phyloP scores from a whole-genome alignment of 352 stramenopile genomes.

The Phytopythium cucurbitacearum region DNA sequence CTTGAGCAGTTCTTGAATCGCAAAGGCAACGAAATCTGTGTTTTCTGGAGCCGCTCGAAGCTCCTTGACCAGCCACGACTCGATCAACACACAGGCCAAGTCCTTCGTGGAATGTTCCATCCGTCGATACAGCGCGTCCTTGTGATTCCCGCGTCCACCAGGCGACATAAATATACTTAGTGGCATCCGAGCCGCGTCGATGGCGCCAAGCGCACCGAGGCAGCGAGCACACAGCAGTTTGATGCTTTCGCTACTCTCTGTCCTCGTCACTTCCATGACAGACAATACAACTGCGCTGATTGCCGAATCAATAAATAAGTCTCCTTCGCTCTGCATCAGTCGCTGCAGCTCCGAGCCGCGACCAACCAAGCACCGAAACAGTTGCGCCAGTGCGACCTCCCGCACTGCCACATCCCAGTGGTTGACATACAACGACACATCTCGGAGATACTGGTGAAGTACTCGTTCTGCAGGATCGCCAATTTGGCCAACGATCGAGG shows the following conservation, averaged over 20 bases:
- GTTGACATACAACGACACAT: conserved; percentile 58
- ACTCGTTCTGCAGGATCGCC: conserved; percentile 44
- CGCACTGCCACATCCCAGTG: conserved; percentile 79
- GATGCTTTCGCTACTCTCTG: conserved; percentile 56
- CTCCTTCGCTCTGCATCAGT: conserved; percentile 69
- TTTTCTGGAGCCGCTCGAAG: conserved; percentile 80
- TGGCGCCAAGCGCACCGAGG: conserved; percentile 70
- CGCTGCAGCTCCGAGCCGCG: conserved; percentile 52
- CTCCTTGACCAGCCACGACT: conserved; percentile 79
- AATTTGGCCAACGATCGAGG: conserved; percentile 45
- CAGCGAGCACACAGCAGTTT: conserved; percentile 73
- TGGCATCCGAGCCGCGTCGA: conserved; percentile 76
- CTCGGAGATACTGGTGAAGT: conserved; percentile 48
- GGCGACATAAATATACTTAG: conserved; percentile 58
- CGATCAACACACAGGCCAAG: conserved; percentile 77
- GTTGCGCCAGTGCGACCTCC: conserved; percentile 67
- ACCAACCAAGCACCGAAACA: conserved; percentile 62
- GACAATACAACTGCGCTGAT: conserved; percentile 59
- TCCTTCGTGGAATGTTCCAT: conserved; percentile 76
- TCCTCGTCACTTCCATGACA: conserved; percentile 62
- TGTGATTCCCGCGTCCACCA: conserved; percentile 9
- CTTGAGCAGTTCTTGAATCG: conserved; percentile 84
- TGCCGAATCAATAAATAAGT: conserved; percentile 55
- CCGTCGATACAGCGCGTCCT: conserved; percentile 18
- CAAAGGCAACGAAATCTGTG: conserved; percentile 74